Base-by-base conservation (phyloP, 805 yeast species). In the Ogataea chonburiensis region DNA sequence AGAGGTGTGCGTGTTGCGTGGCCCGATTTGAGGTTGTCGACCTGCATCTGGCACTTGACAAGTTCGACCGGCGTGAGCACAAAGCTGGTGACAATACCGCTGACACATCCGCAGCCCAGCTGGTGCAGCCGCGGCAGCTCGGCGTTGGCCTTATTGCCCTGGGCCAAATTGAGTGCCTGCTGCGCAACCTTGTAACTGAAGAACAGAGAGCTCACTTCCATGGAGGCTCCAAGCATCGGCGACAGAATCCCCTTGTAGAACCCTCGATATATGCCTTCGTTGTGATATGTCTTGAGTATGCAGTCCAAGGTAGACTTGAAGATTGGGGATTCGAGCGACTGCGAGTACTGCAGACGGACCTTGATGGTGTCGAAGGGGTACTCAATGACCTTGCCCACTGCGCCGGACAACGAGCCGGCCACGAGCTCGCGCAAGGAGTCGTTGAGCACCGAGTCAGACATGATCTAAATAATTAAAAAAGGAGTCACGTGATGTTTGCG, bases 321-420 rank as follows among this genome's bases (percentile, higher is more conserved):
- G 8, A 75, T 61, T 0, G 74, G 71, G 6, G 50, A 42, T 4
- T 63, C 56, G 19, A 77, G 65, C 6, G 88, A 81, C 53, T 86
- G 93, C 1, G 87, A 75, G 37, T 60, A 63, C 54, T 83, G 91
- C 19, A 91, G 67, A 40, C 96, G 70, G 3, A 89, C 98, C 60
- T 89, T 89, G 28, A 88, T 73, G 0, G 97, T 91, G 53, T 89
- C 98, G 48, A 89, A 87, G 0, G 98, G 98, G 52, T 80, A 89
- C 59, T 89, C 98, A 10, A 89, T 74, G 19, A 83, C 50, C 56
- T 89, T 91, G 2, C 95, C 96, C 4, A 78, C 60, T 37, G 86
- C 81, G 11, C 98, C 98, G 1, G 96, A 75, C 1, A 73, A 49
- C 3, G 79, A 77, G 9, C 80, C 80, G 35, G 56, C 66, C 2